A percentile compares a stretch with the other conserved stretches of the same genome.
Conservation (phyloP, 2,329 filamentous ascomycete genomes). For the Trichoderma citrinoviride region DNA sequence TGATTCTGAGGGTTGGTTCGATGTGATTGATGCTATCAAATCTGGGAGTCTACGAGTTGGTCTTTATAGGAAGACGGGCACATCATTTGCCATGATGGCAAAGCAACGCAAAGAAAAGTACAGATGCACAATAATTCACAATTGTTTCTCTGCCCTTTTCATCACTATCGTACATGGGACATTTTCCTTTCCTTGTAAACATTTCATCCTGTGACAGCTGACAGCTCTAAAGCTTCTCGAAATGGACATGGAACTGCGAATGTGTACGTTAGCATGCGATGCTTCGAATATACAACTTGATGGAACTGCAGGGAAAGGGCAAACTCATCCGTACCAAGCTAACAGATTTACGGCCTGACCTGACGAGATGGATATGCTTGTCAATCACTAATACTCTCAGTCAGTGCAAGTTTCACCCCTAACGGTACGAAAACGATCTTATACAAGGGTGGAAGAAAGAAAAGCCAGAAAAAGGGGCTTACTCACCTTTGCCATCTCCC, state of each 20-base stretch:
- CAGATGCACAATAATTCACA: background rate
- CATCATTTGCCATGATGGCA: conserved; percentile 6
- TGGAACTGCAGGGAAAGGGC: no score
- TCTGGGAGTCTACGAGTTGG: background rate
- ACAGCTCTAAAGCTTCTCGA: conserved; percentile 20
- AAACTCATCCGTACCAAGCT: conserved; percentile 31
- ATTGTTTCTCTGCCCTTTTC: background rate
- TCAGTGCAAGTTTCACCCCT: background rate
- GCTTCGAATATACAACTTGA: background rate
- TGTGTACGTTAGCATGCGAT: background rate
- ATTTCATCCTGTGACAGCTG: background rate
- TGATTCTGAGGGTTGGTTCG: background rate
- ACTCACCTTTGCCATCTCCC: conserved; percentile 33
- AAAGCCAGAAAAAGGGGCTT: background rate
- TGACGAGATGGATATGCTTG: conserved; percentile 36
- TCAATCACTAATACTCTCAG: conserved; percentile 33
- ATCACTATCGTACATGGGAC: background rate
- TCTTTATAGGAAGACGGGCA: background rate
- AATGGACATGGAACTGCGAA: conserved; percentile 32
- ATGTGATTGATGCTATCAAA: background rate
- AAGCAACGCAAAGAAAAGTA: conserved; percentile 1
- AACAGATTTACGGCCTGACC: conserved; percentile 31
- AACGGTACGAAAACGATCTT: no score
- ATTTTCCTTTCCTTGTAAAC: background rate
- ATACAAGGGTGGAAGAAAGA: background rate